Base-by-base conservation (phyloP, 2,329 filamentous ascomycete species). In the Ophiosphaerella narmari region DNA sequence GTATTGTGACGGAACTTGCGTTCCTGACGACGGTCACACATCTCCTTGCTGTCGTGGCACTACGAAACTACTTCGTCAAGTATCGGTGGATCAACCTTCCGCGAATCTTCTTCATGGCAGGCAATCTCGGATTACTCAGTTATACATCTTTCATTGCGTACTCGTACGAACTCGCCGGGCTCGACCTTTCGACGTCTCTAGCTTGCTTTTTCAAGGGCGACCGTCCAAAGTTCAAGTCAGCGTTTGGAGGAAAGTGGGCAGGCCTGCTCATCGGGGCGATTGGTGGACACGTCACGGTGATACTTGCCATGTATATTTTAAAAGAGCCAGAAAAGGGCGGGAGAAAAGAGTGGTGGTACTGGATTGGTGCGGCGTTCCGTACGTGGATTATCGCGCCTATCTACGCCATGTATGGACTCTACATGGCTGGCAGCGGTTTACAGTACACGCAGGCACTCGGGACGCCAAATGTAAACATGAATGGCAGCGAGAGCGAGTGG, bases 1-100 rank as follows among this genome's bases (percentile, higher is more conserved):
- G 55, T 4, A 59, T 70, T 44, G 62, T 68, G 2, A 57, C 54
- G 1, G 65, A 70, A 18, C 59, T 69, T 11, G 66, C 64, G 0
- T 69, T 71, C 24, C 53, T 70, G 2, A 70, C 67, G 0, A 68
- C 67, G 0, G 59, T 70, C 7, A 68, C 66, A 5, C 67, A 70
- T 39, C 56, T 70, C 0, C 52, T 70, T 3, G 59, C 65, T 2
- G 57, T 70, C 2, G 57, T 70, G 12, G 56, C 61, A 0, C 55
- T 70, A 2, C 52, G 66, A 4, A 55, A 70, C 32, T 70, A 68
- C 48, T 70, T 70, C 37, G 67, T 70, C 7, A 60, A 62, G 21
- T 58, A 70, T 43, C 55, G 50, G 21, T 70, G 67, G 67, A 66
- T 68, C 43, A 68, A 68, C 24, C 44, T 70, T 3, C 67, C 67